These are phyloP conservation scores for Plenodomus biglobosus DNA, from an alignment of 2,329 filamentous ascomycete genomes.

Conservation along the genomic window DNA sequence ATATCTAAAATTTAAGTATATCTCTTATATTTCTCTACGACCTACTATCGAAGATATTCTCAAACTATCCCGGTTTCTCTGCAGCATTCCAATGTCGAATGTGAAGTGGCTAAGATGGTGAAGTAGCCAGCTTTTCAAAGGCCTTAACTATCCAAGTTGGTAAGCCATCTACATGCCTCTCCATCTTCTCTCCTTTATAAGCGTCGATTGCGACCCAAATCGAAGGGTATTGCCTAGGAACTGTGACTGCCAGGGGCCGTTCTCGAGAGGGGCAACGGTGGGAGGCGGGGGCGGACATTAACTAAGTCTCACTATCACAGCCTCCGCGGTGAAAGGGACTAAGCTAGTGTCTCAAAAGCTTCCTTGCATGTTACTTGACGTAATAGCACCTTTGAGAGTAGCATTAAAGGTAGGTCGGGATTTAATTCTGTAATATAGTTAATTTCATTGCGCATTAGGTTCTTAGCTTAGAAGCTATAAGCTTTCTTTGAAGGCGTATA, in stretches of 20 bases:
- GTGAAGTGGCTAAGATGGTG: no score
- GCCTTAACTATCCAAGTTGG: constrained; percentile 1
- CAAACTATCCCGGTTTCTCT: no score
- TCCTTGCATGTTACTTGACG: constrained; percentile 29
- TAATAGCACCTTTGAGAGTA: constrained; percentile 30
- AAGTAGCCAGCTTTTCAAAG: constrained; percentile 2
- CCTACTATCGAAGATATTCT: no score
- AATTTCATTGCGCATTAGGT: constrained; percentile 32
- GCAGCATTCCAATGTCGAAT: no score
- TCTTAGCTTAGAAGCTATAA: constrained; percentile 21
- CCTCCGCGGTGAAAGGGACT: constrained; percentile 35
- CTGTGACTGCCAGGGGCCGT: constrained; percentile 6
- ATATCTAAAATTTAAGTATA: no score
- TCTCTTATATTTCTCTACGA: no score
- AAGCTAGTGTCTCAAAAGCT: constrained; percentile 38
- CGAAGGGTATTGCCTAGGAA: constrained; percentile 14
- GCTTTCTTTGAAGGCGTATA: background rate
- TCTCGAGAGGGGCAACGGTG: constrained; percentile 3
- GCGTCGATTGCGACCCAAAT: constrained; percentile 6
- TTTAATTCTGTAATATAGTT: constrained; percentile 26
- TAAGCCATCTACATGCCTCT: constrained; percentile 1
- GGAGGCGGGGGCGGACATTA: constrained; percentile 21
- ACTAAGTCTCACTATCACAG: constrained; percentile 39
- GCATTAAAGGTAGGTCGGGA: constrained; percentile 25
- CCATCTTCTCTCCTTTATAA: constrained; percentile 6